A percentile compares a stretch with the other conserved stretches of the same genome.
Conservation (phyloP, 192 early-diverging fungal genomes). For the Phycomyces nitens region DNA sequence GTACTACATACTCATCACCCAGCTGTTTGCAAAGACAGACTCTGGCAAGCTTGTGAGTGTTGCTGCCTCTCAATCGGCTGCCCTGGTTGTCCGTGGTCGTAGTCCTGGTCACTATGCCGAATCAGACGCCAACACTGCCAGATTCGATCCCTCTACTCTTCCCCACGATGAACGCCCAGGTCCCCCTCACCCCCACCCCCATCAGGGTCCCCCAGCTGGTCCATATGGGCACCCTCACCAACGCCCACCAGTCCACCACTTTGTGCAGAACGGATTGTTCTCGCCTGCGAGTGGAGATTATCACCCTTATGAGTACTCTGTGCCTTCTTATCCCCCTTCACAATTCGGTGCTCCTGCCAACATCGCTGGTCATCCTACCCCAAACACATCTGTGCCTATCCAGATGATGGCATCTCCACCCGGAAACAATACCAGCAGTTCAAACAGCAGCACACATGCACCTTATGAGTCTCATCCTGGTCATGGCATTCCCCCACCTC, state of each 20-base stretch:
- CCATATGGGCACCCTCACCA: slow-evolving; percentile 22
- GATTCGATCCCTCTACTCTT: not conserved
- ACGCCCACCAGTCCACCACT: slow-evolving; percentile 1
- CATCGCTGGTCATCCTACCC: no score
- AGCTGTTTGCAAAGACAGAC: slow-evolving; percentile 65
- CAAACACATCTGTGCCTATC: not conserved
- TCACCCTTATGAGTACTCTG: not conserved
- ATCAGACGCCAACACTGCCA: not conserved
- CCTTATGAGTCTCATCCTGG: no score
- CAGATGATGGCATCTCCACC: not conserved
- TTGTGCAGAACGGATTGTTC: slow-evolving; percentile 8
- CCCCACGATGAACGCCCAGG: slow-evolving; percentile 3
- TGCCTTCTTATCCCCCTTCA: not conserved
- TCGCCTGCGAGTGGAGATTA: slow-evolving; percentile 4
- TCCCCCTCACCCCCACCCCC: not conserved
- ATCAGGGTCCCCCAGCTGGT: not conserved
- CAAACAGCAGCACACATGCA: not conserved
- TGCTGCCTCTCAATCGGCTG: slow-evolving; percentile 62
- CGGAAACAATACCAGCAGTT: not conserved
- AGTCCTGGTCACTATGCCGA: slow-evolving; percentile 88
- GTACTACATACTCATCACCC: slow-evolving; percentile 72
- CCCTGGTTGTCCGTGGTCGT: slow-evolving; percentile 82
- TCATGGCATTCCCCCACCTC: no score
- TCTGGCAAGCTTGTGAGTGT: slow-evolving; percentile 48
- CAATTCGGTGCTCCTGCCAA: no score